A percentile compares a stretch with the other conserved stretches of the same genome.
Conservation (phyloP, 73 alveolate genomes). For the Stentor roeselii region DNA sequence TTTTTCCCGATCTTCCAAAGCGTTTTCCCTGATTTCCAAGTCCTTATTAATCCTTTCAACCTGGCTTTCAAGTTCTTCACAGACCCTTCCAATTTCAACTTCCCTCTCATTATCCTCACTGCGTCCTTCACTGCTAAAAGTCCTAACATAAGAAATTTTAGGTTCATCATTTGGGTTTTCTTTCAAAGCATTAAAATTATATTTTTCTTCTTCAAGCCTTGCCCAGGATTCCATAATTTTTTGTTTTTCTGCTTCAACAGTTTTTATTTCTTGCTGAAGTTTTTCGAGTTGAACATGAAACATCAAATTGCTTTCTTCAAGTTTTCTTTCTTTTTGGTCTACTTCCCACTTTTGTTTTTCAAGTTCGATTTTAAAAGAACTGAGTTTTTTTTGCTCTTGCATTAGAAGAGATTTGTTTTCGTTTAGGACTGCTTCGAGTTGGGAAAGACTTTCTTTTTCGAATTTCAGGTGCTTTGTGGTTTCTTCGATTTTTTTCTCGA, state of each 20-base stretch:
- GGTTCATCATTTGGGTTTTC: background rate
- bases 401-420: background rate
- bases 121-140: background rate
- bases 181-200: background rate
- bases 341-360: background rate
- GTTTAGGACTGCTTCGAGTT: background rate
- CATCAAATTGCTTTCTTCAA: background rate
- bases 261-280: background rate
- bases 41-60: background rate
- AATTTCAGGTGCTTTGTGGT: background rate
- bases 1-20: background rate
- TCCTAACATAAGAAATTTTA: background rate
- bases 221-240: background rate
- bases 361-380: background rate
- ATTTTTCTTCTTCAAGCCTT: background rate
- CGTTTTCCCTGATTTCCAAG: background rate
- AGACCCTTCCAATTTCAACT: background rate
- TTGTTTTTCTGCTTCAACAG: background rate
- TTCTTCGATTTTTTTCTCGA: background rate
- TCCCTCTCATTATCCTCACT: background rate
- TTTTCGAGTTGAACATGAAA: background rate
- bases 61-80: background rate
- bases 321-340: background rate
- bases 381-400: background rate
- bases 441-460: background rate